Base-by-base conservation (phyloP, 768 basidiomycete genomes). In the Candolleomyces efflorescens region DNA sequence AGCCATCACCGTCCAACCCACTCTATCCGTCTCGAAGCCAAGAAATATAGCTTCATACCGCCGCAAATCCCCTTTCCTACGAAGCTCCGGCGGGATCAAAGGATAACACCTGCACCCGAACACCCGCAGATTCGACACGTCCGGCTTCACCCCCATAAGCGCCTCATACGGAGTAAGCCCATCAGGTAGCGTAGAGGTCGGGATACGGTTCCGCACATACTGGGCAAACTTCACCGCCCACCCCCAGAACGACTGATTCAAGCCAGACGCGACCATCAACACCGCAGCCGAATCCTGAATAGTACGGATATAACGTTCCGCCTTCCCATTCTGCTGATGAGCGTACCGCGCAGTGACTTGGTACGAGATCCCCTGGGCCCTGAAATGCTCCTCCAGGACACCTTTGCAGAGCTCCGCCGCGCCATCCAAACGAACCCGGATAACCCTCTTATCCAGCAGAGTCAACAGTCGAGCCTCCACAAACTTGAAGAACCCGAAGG, bases 241-340 rank as follows among this genome's bases (percentile, higher is more conserved):
- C 20, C 64, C 67, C 60, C 64, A 65, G 45, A 69, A 68, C 0
- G 60, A 59, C 11, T 58, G 32, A 36, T 68, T 63, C 2, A 70
- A 59, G 1, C 63, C 60, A 27, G 62, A 44, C 0, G 60, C 67
- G 5, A 66, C 67, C 9, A 74, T 49, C 2, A 72, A 54, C 0
- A 65, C 53, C 9, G 61, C 60, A 2, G 61, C 62, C 3, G 58
- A 56, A 15, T 68, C 68, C 20, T 69, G 61, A 1, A 73, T 59
- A 0, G 67, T 71, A 0, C 65, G 50, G 12, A 74, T 66, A 37
- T 65, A 69, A 0, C 66, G 57, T 46, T 75, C 68, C 2, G 60
- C 65, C 37, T 68, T 68, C 0, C 71, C 65, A 59, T 73, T 73
- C 59, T 73, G 71, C 10, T 67, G 64, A 43, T 73, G 70, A 0